These are phyloP conservation scores for Rubia yunnanensis DNA, from an alignment of 257 asterid species.

Conservation along the genomic window DNA sequence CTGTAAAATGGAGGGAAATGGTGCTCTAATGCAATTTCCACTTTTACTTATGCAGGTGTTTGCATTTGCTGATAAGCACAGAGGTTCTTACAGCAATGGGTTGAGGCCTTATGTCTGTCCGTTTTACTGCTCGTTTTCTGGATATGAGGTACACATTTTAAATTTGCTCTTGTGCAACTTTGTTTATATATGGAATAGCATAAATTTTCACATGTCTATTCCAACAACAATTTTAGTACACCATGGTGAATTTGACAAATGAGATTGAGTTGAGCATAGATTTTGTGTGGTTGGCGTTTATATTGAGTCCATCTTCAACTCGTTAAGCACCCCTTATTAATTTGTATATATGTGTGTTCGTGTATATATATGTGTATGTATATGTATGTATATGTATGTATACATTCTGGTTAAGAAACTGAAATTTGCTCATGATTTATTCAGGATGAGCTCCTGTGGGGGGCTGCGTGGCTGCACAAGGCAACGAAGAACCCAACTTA, in stretches of 20 bases:
- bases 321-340: too few species aligned
- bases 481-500: constrained; percentile 72
- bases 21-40: neutral
- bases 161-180: neutral
- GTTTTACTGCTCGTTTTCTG: constrained; percentile 83
- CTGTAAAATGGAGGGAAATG: neutral
- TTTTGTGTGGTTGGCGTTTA: too few species aligned
- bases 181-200: neutral
- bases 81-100: constrained; percentile 74
- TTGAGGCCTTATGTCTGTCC: constrained; percentile 72
- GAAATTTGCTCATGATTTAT: neutral
- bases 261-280: too few species aligned
- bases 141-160: constrained; percentile 52
- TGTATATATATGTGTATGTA: neutral
- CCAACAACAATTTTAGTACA: too few species aligned
- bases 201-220: too few species aligned
- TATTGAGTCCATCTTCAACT: too few species aligned
- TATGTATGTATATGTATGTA: neutral
- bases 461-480: constrained; percentile 94
- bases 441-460: constrained; percentile 97
- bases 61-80: constrained; percentile 80
- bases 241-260: too few species aligned
- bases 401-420: neutral
- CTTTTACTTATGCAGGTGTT: constrained; percentile 57
- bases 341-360: too few species aligned